Evolutionary conservation across 768 basidiomycete genomes (phyloP).

Genomic region (Termitomyces sp.): DNA sequence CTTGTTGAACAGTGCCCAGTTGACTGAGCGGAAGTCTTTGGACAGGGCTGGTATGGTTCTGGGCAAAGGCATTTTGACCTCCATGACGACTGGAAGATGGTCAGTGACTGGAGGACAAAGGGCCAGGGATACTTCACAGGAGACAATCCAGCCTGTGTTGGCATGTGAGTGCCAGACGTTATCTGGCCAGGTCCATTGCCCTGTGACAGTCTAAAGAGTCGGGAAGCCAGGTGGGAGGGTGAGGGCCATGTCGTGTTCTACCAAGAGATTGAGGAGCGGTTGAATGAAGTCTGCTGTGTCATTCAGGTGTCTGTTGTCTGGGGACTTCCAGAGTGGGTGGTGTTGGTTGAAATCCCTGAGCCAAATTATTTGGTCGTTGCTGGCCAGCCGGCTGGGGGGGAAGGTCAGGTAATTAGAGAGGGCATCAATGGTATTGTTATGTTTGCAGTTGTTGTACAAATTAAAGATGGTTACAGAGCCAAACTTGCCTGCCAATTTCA

Average conservation of each 20-base stretch:
- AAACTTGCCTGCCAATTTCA: background rate
- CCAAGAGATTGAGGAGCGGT: background rate
- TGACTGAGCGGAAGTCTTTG: too few species aligned
- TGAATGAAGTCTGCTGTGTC: background rate
- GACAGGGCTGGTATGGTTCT: too few species aligned
- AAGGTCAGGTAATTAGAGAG: background rate
- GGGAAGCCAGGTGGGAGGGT: background rate
- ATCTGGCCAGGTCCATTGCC: too few species aligned
- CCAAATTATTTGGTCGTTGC: background rate
- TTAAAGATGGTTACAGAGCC: background rate
- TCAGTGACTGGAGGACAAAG: too few species aligned
- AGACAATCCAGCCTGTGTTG: too few species aligned
- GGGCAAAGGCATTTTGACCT: too few species aligned
- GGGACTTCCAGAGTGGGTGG: slow-evolving; percentile 5
- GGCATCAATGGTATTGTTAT: background rate
- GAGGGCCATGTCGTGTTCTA: background rate
- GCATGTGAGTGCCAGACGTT: too few species aligned
- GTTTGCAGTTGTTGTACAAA: background rate
- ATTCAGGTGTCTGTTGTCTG: slow-evolving; percentile 2
- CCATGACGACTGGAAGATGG: too few species aligned
- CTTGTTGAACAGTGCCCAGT: too few species aligned
- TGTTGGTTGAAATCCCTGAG: background rate
- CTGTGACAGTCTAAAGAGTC: background rate
- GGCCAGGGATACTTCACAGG: too few species aligned
- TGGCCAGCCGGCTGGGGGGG: background rate